Percentiles rank a stretch among this genome's conserved stretches.
Conservation (phyloP, 2,329 filamentous ascomycete genomes). For the Aspergillus aculeatinus region DNA sequence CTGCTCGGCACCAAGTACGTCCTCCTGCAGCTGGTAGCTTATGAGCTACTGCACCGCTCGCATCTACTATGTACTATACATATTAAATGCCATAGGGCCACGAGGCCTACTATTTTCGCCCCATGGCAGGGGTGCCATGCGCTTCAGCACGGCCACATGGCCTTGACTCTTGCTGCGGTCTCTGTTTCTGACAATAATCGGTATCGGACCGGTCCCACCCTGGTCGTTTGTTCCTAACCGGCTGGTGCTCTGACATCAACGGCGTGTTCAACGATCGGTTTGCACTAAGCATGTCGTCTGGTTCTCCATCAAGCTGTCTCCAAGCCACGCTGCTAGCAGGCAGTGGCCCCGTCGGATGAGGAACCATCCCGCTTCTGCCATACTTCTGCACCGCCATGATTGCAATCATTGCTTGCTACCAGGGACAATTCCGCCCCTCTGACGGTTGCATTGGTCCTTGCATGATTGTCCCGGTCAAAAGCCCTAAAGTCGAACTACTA, state of each 20-base stretch:
- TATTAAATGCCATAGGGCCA: neutral
- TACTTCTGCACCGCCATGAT: neutral
- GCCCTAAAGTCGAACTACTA: neutral
- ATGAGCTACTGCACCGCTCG: constrained; percentile 5
- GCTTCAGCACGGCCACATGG: constrained; percentile 11
- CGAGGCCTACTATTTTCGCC: neutral
- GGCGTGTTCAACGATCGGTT: neutral
- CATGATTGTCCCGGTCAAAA: neutral
- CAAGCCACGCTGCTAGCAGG: neutral
- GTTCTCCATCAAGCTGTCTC: neutral
- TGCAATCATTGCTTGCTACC: neutral
- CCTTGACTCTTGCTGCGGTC: constrained; percentile 1
- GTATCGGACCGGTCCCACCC: neutral
- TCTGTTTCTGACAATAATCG: neutral
- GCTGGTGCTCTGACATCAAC: neutral
- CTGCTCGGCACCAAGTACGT: constrained; percentile 7
- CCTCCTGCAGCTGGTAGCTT: neutral
- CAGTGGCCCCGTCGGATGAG: neutral
- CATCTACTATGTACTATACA: neutral
- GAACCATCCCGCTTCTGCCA: neutral
- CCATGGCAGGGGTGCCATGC: constrained; percentile 12
- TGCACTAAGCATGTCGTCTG: neutral
- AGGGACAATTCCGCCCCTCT: neutral
- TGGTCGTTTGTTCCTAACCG: neutral
- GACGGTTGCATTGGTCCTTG: neutral